These are phyloP conservation scores for Trichocladium uniseriatum DNA, from an alignment of 495 filamentous ascomycete genomes.

Conservation along the genomic window DNA sequence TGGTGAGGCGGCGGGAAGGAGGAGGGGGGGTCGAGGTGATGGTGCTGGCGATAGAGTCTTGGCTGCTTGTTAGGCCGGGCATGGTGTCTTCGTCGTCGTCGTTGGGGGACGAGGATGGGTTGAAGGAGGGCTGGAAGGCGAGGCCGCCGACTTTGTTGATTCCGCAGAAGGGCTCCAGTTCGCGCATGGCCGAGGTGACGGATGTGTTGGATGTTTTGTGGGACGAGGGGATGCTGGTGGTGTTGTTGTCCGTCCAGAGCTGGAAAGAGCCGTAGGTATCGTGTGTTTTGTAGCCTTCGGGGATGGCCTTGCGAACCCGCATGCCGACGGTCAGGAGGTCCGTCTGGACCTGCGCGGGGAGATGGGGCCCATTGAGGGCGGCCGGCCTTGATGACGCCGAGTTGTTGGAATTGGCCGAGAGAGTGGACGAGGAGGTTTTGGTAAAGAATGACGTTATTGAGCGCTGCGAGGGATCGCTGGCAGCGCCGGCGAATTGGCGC, in stretches of 20 bases:
- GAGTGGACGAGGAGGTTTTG: slow-evolving; percentile 9
- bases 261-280: slow-evolving; percentile 35
- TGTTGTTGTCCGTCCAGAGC: slow-evolving; percentile 34
- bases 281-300: slow-evolving; percentile 83
- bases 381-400: slow-evolving; percentile 11
- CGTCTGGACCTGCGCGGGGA: slow-evolving; percentile 59
- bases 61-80: slow-evolving; percentile 32
- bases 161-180: slow-evolving; percentile 70
- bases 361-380: slow-evolving; percentile 37
- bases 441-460: slow-evolving; percentile 43
- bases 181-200: slow-evolving; percentile 28
- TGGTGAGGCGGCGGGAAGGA: slow-evolving; percentile 2
- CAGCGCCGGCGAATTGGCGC: slow-evolving; percentile 43
- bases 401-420: neutral
- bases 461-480: slow-evolving; percentile 40
- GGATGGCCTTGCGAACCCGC: slow-evolving; percentile 83
- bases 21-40: slow-evolving; percentile 3
- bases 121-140: slow-evolving; percentile 31
- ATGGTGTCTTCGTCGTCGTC: slow-evolving; percentile 16
- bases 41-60: slow-evolving; percentile 29
- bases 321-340: slow-evolving; percentile 82
- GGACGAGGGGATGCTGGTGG: neutral
- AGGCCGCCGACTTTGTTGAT: slow-evolving; percentile 55
- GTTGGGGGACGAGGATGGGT: neutral
- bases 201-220: neutral